Evolutionary conservation across 805 yeast genomes (phyloP), one percentile per base, ranked within the genome.

Genomic region (Starmerella riodocensis): DNA sequence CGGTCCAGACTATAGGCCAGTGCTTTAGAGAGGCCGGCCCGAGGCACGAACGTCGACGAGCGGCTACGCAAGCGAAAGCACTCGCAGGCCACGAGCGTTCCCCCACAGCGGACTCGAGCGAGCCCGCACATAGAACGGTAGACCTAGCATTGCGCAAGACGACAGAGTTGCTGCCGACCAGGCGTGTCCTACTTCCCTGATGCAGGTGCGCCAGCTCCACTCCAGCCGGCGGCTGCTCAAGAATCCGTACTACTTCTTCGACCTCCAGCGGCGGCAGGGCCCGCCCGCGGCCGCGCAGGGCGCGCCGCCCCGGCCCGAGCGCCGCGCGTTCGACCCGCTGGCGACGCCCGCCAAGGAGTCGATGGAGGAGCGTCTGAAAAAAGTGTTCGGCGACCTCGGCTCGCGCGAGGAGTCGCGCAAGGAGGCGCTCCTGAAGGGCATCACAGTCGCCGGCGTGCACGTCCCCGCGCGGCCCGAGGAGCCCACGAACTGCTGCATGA

Each of bases 401-500:
- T 47, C 55, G 21, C 47, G 64, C 20, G 56, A 59, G 16, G 53
- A 46, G 21, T 46, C 54, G 25, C 35, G 52, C n/a, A 30, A 37
- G 16, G 59, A 48, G 27, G 59, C 69, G 25, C 48, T 64, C 37
- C 49, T 47, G 1, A 43, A 59, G 24, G 51, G 56, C 6, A 51
- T 57, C 24, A 46, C 49, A 1, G 67, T 71, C 3, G 76, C 70
- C 0, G 96, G 96, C 0, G 65, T 91, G 0, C 57, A 55, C 6
- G 93, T 88, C 0, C 94, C 95, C 3, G 73, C 71, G n/a, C 71
- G 69, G 54, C 97, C 98, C 0, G 64, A 62, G 4, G 94, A 83
- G 50, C 97, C 97, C 1, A 94, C 86, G 51, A 85, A 88, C 58
- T 88, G 98, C 58, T 88, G 98, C 59, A 85, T 85, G 94, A 77